Percentiles rank a stretch among this genome's conserved stretches.
These are phyloP conservation scores for Trichoderma cornu-damae DNA, from an alignment of 2,329 filamentous ascomycete genomes.

Conservation along the genomic window DNA sequence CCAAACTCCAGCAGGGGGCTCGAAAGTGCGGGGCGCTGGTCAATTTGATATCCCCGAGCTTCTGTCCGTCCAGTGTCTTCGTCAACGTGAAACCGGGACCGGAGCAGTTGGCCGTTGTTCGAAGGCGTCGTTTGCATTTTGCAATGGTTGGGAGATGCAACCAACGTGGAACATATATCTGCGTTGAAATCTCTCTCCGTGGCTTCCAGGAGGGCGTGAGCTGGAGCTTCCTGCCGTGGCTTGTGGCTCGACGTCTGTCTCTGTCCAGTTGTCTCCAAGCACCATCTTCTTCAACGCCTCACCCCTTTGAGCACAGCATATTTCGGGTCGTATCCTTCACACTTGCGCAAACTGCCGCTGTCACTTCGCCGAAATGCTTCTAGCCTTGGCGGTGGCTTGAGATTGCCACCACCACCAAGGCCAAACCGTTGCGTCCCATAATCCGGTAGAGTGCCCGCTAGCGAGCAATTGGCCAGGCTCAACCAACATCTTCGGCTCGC, in stretches of 20 bases:
- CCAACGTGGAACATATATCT: no score
- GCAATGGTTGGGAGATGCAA: not conserved
- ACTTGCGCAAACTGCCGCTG: not conserved
- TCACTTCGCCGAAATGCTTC: slow-evolving; percentile 6
- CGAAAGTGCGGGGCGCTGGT: not conserved
- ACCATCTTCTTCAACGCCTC: not conserved
- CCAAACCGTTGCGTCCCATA: not conserved
- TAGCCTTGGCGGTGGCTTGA: not conserved
- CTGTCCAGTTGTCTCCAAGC: no score
- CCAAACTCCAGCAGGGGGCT: not conserved
- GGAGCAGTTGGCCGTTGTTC: not conserved
- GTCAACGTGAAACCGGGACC: not conserved
- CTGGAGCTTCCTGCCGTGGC: not conserved
- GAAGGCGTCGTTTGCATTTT: not conserved
- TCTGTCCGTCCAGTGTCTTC: not conserved
- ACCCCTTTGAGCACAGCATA: not conserved
- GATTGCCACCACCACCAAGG: not conserved
- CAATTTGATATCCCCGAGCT: not conserved
- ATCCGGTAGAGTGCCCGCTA: not conserved
- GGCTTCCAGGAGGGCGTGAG: no score
- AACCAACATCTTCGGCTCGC: not conserved
- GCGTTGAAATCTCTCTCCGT: no score
- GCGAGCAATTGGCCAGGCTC: not conserved
- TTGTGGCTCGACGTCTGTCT: not conserved
- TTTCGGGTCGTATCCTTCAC: not conserved